Percentiles rank a stretch among this genome's conserved stretches.
These are phyloP conservation scores for Populus nigra DNA, from an alignment of 345 rosid species.

Conservation along the genomic window DNA sequence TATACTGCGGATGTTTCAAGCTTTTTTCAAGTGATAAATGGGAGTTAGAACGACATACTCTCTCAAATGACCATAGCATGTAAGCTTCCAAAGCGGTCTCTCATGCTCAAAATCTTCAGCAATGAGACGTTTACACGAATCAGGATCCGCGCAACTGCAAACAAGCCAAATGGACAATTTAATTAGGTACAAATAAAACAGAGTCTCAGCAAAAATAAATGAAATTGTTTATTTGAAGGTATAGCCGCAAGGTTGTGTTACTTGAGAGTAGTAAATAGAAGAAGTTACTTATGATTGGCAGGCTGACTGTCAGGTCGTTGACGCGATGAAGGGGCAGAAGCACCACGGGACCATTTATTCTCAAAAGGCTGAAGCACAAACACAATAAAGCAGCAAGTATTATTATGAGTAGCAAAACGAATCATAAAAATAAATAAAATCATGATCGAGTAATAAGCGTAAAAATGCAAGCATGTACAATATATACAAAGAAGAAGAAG, in stretches of 20 bases:
- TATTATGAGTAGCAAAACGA: background rate
- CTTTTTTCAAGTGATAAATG: background rate
- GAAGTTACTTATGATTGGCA: slow-evolving; percentile 54
- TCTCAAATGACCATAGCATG: slow-evolving; percentile 80
- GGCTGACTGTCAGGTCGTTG: slow-evolving; percentile 51
- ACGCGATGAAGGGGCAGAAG: slow-evolving; percentile 32
- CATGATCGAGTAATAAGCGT: background rate
- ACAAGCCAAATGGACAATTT: slow-evolving; percentile 9
- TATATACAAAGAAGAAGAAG: background rate
- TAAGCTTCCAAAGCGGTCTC: slow-evolving; percentile 87
- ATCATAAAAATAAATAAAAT: background rate
- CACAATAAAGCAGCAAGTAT: slow-evolving; percentile 13
- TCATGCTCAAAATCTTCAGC: slow-evolving; percentile 72
- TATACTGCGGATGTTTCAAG: slow-evolving; percentile 1
- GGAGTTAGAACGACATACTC: slow-evolving; percentile 39
- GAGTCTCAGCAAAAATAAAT: too few relatives aligned
- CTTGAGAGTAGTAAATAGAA: background rate
- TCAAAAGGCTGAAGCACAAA: slow-evolving; percentile 51
- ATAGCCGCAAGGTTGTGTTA: background rate
- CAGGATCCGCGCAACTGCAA: slow-evolving; percentile 79
- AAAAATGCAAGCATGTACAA: background rate
- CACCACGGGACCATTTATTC: slow-evolving; percentile 67
- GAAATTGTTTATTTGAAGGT: too few relatives aligned
- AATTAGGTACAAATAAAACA: too few relatives aligned
- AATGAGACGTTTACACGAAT: slow-evolving; percentile 60